Evolutionary conservation across 176 grass and related monocot species (phyloP), one percentile per base, ranked within the genome.

Genomic region (Chrysopogon serrulatus): DNA sequence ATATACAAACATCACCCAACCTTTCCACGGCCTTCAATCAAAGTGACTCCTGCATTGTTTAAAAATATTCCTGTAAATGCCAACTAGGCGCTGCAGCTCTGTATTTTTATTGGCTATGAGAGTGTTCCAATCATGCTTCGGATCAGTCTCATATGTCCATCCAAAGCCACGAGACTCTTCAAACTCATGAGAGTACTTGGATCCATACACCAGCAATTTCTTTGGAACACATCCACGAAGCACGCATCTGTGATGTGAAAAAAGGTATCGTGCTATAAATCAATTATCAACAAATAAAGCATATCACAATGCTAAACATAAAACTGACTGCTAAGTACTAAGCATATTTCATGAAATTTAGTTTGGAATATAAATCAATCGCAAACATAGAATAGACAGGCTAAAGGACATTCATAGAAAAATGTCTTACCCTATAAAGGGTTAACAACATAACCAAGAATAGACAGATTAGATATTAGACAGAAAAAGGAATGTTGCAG

Each of bases 11-110:
- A 57, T 75, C 60, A 81, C 45, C 44, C 65, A 68, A 97, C 88
- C 91, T 97, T 91, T 90, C 94, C 94, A 72, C 91, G 90, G 24
- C 91, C 91, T 93, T 96, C 94, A 62, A 96, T 91, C 83, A 97
- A 47, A 76, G 91, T 85, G 13, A 97, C 94, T 12, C 86, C 84
- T 42, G 90, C 69, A 83, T 91, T 93, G 63, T 90, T 91, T 56
- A 97, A 65, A n/a, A 56, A 83, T 84, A 23, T 93, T 97, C 80
- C 79, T 97, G 39, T 97, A 87, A 74, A 97, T 87, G 10, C 91
- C 87, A 36, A 92, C 79, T 3, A 97, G 81, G 47, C 94, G 89
- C 84, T 93, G 86, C 76, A 93, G 70, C 33, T 97, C 94, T 27
- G 82, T 85, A 81, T 97, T 97, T 73, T 97, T 97, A 64, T 97